These are phyloP conservation scores for Sclerotinia glacialis DNA, from an alignment of 2,329 filamentous ascomycete species.

Conservation along the genomic window DNA sequence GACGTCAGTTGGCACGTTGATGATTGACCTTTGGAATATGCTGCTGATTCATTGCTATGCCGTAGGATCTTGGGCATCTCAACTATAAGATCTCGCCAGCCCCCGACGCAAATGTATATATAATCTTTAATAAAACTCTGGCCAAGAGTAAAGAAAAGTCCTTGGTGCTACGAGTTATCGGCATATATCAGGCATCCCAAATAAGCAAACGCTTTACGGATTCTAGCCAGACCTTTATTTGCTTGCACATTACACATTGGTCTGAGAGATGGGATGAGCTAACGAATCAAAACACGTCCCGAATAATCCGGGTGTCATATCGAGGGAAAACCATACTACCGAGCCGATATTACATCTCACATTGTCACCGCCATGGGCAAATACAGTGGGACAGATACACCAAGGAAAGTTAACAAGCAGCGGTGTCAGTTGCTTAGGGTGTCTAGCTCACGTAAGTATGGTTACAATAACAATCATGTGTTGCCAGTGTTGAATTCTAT, in stretches of 20 bases:
- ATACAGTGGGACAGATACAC: not conserved
- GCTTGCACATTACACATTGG: not conserved
- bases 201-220: not conserved
- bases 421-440: not conserved
- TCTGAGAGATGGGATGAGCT: not conserved
- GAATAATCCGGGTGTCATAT: constrained; percentile 1
- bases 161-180: not conserved
- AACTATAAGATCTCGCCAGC: not conserved
- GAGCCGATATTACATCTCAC: constrained; percentile 4
- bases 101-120: not conserved
- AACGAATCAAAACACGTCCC: not conserved
- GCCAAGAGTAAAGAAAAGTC: not conserved
- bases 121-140: not conserved
- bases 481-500: not conserved
- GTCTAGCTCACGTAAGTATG: not conserved
- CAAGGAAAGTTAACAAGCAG: constrained; percentile 3
- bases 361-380: constrained; percentile 4
- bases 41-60: not conserved
- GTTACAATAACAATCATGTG: not conserved
- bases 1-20: not conserved
- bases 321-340: not conserved
- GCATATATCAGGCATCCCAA: not conserved
- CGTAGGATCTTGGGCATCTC: not conserved
- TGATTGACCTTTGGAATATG: not conserved
- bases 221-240: not conserved